Base-by-base conservation (phyloP, 192 early-diverging fungal species). In the Podila minutissima region DNA sequence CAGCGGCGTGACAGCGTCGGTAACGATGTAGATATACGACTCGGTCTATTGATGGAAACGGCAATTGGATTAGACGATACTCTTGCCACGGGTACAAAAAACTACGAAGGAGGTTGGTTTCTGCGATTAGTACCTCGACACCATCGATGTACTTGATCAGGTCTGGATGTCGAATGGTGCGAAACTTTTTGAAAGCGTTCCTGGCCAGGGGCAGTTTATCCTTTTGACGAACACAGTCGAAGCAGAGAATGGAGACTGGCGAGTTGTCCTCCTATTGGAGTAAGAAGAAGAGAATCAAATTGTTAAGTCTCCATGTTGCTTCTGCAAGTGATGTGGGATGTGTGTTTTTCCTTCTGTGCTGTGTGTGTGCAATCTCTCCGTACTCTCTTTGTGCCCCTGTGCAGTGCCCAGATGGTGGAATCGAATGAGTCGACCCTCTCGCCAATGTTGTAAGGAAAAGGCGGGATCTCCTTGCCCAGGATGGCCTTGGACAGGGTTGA, bases 161-260 rank as follows among this genome's bases (percentile, higher is more conserved):
- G 64, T 93, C 93, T 1, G 97, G 97, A 84, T 98, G 96, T 62
- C 97, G 88, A 62, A 99, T 87, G 15, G 97, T 98, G 24, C 94
- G 90, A 74, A 93, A 88, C 62, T 94, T 89, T 82, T 93, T 93
- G 67, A 96, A 91, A 3, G 94, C 93, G 74, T 99, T 98, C 69
- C 90, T 88, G 20, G 97, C 96, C n/a, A 97, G 86, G 3, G 89
- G 88, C n/a, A 96, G 66, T 67, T 87, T 91, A 67, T 94, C 92
- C 37, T 85, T 77, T 59, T 93, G 84, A 48, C 86, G 86, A 22
- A 73, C 65, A 57, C 88, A 84, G 78, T 96, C 95, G 74, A 97
- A 97, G 10, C 93, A 88, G 82, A 99, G 97, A 12, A 97, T 91
- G 13, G 95, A 90, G 2, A 92, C 92, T 26, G 87, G 69, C 13